These are phyloP conservation scores for Austroboletus sp. DNA, from an alignment of 1,284 basidiomycete species.

Conservation along the genomic window DNA sequence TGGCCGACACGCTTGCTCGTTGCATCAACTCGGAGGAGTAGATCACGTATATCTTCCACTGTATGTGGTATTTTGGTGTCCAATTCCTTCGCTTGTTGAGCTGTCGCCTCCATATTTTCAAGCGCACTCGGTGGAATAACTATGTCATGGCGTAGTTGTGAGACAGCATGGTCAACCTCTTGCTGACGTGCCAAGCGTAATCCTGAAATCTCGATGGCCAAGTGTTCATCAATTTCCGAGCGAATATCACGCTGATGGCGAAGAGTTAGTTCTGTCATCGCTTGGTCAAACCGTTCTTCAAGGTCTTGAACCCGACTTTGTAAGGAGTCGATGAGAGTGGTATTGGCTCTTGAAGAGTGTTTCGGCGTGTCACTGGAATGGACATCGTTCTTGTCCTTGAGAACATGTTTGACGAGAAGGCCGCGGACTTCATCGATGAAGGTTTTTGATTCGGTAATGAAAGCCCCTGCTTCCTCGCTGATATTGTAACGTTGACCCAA, in stretches of 20 bases:
- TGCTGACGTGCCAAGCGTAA: slow-evolving; percentile 21
- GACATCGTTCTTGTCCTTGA: slow-evolving; percentile 10
- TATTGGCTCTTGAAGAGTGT: neutral
- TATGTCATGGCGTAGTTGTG: slow-evolving; percentile 18
- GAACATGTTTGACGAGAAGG: slow-evolving; percentile 22
- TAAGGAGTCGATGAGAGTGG: slow-evolving; percentile 9
- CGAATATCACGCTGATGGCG: slow-evolving; percentile 17
- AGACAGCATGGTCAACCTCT: slow-evolving; percentile 18
- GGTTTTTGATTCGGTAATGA: slow-evolving; percentile 23
- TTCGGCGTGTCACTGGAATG: slow-evolving; percentile 2
- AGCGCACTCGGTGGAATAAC: slow-evolving; percentile 17
- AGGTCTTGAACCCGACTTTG: slow-evolving; percentile 18
- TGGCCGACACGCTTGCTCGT: slow-evolving; percentile 19
- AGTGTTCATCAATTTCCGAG: slow-evolving; percentile 19
- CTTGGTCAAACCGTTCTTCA: slow-evolving; percentile 30
- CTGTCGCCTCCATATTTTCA: slow-evolving; percentile 17
- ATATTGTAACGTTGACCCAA: slow-evolving; percentile 28
- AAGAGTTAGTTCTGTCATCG: slow-evolving; percentile 29
- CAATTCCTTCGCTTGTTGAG: slow-evolving; percentile 15
- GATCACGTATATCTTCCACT: slow-evolving; percentile 24
- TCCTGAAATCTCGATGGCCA: slow-evolving; percentile 16
- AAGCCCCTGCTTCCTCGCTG: slow-evolving; percentile 15
- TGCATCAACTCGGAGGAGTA: slow-evolving; percentile 25
- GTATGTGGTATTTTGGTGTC: slow-evolving; percentile 20
- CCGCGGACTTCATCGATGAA: slow-evolving; percentile 24